A percentile compares a stretch with the other conserved stretches of the same genome.
Evolutionary conservation across 208 protist species (phyloP).

Genomic region (Chromosphaera perkinsii): DNA sequence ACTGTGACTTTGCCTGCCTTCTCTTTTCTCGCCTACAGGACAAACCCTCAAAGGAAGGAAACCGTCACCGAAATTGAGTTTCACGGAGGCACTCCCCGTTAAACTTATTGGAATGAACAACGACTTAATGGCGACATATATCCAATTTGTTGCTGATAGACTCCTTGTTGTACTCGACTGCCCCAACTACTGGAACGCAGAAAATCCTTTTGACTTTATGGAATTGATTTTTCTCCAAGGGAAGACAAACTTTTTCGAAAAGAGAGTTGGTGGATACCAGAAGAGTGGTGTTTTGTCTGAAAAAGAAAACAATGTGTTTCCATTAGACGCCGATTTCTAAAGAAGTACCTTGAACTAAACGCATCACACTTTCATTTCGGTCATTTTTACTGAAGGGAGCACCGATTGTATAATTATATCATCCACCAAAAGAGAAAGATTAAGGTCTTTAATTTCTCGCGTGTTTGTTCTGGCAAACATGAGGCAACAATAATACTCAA

Average conservation of each 20-base stretch:
- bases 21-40: slow-evolving; percentile 83
- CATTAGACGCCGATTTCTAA: slow-evolving; percentile 80
- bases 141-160: slow-evolving; percentile 98
- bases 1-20: slow-evolving; percentile 97
- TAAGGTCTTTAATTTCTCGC: no score
- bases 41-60: slow-evolving; percentile 67
- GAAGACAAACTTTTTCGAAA: slow-evolving; percentile 99
- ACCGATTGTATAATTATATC: no score
- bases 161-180: slow-evolving; percentile 86
- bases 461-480: no score
- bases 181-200: slow-evolving; percentile 85
- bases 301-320: slow-evolving; percentile 64
- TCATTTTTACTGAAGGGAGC: no score
- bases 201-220: slow-evolving; percentile 99
- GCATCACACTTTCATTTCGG: no score
- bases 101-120: slow-evolving; percentile 97
- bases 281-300: slow-evolving; percentile 89
- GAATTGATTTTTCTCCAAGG: slow-evolving; percentile 95
- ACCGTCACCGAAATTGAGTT: neutral
- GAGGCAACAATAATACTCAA: no score
- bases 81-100: slow-evolving; percentile 89
- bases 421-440: no score
- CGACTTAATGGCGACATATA: slow-evolving; percentile 94
- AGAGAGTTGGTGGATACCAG: slow-evolving; percentile 95
- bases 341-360: no score